Base-by-base conservation (phyloP, 805 yeast species). In the Barnettozyma botsteinii region DNA sequence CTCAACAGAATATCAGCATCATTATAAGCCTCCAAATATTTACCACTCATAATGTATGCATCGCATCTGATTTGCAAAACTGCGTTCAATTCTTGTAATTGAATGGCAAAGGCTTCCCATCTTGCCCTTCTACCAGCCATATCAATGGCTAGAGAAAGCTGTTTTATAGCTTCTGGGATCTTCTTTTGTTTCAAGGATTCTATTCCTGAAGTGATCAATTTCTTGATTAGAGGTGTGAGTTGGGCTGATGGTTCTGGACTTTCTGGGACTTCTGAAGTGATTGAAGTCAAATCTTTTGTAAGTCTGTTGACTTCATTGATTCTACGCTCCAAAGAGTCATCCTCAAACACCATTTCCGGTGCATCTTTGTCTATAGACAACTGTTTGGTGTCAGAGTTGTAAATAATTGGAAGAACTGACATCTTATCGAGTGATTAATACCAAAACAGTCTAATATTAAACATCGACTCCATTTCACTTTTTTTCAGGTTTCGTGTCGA, bases 51-150 rank as follows among this genome's bases (percentile, higher is more conserved):
- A 54, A 82, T 63, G 49, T 75, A 69, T 0, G 88, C 79, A 53
- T 84, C 94, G 20, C 85, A 73, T 47, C 89, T 69, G 37, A 84
- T 79, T 69, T 79, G 78, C 39, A 84, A 60, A 55, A 83, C 75
- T 49, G 79, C 70, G 31, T 76, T 70, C 36, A 81, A 60, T 56
- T 84, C 93, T 56, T 79, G 84, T 36, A 83, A 58, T 21, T 85
- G 81, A 13, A 81, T 70, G 46, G 77, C 87, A 58, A 84, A 84
- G 5, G 82, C 67, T 55, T 84, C 93, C 64, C 81, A 82, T 55
- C 81, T 79, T 31, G 81, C 73, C 60, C 93, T 71, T 50, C 81
- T 78, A 34, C 68, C 59, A 13, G 82, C 75, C 72, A 81, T 73
- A 40, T 81, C 86, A 26, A 84, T 66, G 4, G 85, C 91, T 31